Evolutionary conservation across 2,329 filamentous ascomycete genomes (phyloP), one percentile per base, ranked within the genome.

Genomic region (Monosporascus sp.): DNA sequence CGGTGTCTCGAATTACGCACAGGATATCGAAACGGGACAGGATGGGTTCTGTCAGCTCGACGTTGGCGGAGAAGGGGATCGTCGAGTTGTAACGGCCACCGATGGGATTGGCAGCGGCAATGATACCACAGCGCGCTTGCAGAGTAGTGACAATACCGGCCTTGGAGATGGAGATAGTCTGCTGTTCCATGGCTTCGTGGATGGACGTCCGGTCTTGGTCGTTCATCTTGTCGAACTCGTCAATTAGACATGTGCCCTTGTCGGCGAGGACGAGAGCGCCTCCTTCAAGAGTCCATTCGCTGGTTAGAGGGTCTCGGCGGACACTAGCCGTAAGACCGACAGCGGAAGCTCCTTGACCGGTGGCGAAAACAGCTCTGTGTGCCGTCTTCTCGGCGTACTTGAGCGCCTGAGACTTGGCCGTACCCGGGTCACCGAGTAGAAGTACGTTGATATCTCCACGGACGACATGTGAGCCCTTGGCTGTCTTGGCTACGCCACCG

Each of bases 201-300:
- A 99, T 99, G 7, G 91, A 96, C 1, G 94, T 97, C 59, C 94
- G 85, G 70, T 99, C 94, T 68, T 97, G 91, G 69, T 99, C 94
- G 70, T 97, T 97, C 94, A 99, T 99, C 80, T 99, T 99, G 81
- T 99, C 94, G 64, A 99, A 99, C 72, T 99, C 94, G 65, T 99
- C 94, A 58, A 99, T 99, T 31, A 99, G 79, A 66, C 94, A 97
- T 17, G 90, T 96, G 41, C 94, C 94, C 60, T 90, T 88, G 69
- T 99, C 94, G 17, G 94, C 94, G 52, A 99, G 83, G 64, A 99
- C 94, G 11, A 99, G 79, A 4, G 94, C 94, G 66, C 94, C 94
- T 58, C 94, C 94, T 74, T 99, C 94, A 2, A 99, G 77, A 6
- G 94, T 97, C 93, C 94, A 99, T 73, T 99, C 94, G 69, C 88